A percentile compares a stretch with the other conserved stretches of the same genome.
Conservation (phyloP, 768 basidiomycete genomes). For the Suillus luteus region DNA sequence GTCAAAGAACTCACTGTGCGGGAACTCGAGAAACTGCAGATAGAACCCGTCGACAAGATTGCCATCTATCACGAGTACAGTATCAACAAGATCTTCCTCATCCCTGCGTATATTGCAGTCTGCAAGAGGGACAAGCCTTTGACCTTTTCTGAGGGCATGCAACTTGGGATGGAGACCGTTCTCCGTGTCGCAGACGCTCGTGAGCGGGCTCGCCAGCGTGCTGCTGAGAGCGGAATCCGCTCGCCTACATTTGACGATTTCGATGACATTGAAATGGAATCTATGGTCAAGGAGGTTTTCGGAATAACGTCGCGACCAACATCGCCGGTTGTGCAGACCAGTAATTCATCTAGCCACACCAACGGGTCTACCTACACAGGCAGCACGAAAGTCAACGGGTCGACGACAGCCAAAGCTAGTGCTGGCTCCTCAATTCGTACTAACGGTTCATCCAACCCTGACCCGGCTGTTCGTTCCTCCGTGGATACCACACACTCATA, state of each 20-base stretch:
- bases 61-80: slow-evolving; percentile 39
- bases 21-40: slow-evolving; percentile 39
- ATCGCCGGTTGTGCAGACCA: slow-evolving; percentile 21
- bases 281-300: slow-evolving; percentile 32
- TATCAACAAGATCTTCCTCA: slow-evolving; percentile 36
- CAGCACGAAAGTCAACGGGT: neutral
- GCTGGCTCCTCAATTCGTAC: slow-evolving; percentile 23
- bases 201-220: slow-evolving; percentile 39
- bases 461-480: slow-evolving; percentile 21
- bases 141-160: slow-evolving; percentile 40
- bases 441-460: slow-evolving; percentile 35
- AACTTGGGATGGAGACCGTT: slow-evolving; percentile 43
- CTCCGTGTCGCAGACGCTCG: slow-evolving; percentile 41
- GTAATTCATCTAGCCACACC: slow-evolving; percentile 11
- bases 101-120: slow-evolving; percentile 38
- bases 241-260: slow-evolving; percentile 35
- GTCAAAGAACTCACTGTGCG: slow-evolving; percentile 42
- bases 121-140: slow-evolving; percentile 40
- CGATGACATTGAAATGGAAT: slow-evolving; percentile 30
- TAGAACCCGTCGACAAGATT: slow-evolving; percentile 41
- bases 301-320: slow-evolving; percentile 28
- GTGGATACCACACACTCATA: slow-evolving; percentile 27
- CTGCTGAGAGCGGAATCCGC: slow-evolving; percentile 34
- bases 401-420: slow-evolving; percentile 19
- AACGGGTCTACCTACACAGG: slow-evolving; percentile 16